phyloP scores from a whole-genome alignment of 441 rosid species.

The Pelargonium myrrhifolium region DNA sequence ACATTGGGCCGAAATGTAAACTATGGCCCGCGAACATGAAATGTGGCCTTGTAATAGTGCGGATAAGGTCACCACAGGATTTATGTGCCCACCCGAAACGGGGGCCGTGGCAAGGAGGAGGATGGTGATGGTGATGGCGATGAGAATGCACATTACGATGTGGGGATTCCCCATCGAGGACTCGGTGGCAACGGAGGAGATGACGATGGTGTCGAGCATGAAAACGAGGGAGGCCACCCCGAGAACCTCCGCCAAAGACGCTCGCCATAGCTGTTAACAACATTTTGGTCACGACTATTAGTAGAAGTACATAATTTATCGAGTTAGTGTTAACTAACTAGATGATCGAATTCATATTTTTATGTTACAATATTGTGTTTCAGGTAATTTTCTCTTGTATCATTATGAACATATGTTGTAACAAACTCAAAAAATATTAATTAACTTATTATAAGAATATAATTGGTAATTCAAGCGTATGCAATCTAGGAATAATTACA shows the following conservation, averaged over 20 bases:
- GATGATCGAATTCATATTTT: too few relatives aligned
- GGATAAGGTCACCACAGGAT: slow-evolving; percentile 32
- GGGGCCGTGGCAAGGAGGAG: slow-evolving; percentile 42
- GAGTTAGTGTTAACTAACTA: too few relatives aligned
- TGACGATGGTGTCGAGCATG: slow-evolving; percentile 41
- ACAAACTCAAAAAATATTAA: too few relatives aligned
- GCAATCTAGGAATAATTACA: too few relatives aligned
- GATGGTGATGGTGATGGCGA: slow-evolving; percentile 29
- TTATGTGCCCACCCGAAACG: slow-evolving; percentile 46
- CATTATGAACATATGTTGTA: too few relatives aligned
- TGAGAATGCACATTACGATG: slow-evolving; percentile 35
- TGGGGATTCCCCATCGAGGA: slow-evolving; percentile 28
- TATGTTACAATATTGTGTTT: too few relatives aligned
- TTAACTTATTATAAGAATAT: too few relatives aligned
- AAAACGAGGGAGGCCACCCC: slow-evolving; percentile 41
- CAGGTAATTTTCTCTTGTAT: too few relatives aligned
- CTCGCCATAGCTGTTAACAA: slow-evolving; percentile 38
- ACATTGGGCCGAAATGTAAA: slow-evolving; percentile 42
- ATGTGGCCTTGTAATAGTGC: slow-evolving; percentile 35
- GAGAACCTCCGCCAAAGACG: slow-evolving; percentile 43
- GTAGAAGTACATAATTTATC: too few relatives aligned
- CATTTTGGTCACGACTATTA: neutral
- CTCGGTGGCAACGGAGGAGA: slow-evolving; percentile 39
- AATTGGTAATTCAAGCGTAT: too few relatives aligned
- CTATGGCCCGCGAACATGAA: slow-evolving; percentile 29